Evolutionary conservation across 805 yeast species (phyloP), one percentile per base, ranked within the genome.

Genomic region (Maudiozyma serrabonitensis): DNA sequence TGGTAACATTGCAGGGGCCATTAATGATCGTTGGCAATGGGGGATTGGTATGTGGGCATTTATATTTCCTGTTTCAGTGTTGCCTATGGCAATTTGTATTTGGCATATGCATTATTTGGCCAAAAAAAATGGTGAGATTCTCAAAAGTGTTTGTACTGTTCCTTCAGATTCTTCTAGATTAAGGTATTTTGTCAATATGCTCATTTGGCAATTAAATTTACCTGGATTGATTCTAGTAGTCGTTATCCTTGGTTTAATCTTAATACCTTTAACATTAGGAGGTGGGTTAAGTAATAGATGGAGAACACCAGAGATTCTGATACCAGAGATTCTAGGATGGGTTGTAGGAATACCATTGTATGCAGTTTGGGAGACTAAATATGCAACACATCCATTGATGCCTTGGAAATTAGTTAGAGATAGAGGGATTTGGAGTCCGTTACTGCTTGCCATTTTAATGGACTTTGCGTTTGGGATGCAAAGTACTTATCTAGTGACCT

Each of bases 191-290:
- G 46, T 66, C 15, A 66, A 64, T 16, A 56, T 65, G 21, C 67
- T 71, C 46, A 80, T 80, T 66, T 80, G 84, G 83, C 72, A 74
- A 55, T 61, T 82, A 43, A 89, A 83, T 57, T 61, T 80, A 11
- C 60, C 79, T 46, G 90, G 89, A 19, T 60, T 79, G 35, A 56
- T 82, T 16, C 66, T 81, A 25, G 54, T 81, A 43, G 68, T 76
- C 51, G 75, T 75, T 18, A 73, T 76, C 2, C 72, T 84, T 39
- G 84, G 84, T 25, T 72, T 79, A 48, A 71, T 84, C 43, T 70
- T 84, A 55, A 75, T 78, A 39, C 89, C 90, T 7, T 74, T 84
- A 54, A 82, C 88, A 7, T 62, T 84, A 31, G 87, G 85, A 7
- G 87, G 84, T 50, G 85, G 85, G 42, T 55, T 64, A 35, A 44